These are phyloP conservation scores for Agroathelia rolfsii DNA, from an alignment of 1,284 basidiomycete genomes.

Conservation along the genomic window DNA sequence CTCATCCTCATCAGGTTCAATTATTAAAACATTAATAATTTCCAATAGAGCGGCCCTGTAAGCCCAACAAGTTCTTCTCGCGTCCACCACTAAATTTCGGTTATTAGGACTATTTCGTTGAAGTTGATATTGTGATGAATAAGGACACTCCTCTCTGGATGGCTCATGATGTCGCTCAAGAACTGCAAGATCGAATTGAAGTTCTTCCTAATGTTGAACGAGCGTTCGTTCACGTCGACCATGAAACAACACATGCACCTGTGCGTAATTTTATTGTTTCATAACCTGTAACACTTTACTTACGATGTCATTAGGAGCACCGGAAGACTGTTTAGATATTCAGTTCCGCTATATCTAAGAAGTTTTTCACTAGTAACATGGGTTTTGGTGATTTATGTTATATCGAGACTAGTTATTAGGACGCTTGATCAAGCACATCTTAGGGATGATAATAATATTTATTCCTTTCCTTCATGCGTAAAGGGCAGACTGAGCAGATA, in stretches of 20 bases:
- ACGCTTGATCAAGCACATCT: too few species aligned
- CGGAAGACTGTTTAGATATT: too few species aligned
- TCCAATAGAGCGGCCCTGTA: constrained; percentile 56
- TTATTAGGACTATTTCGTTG: constrained; percentile 77
- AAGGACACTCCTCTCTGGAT: constrained; percentile 84
- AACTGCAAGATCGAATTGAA: constrained; percentile 91
- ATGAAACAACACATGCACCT: constrained; percentile 81
- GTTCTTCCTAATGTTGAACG: constrained; percentile 84
- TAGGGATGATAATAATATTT: too few species aligned
- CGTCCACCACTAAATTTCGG: constrained; percentile 4
- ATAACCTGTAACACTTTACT: too few species aligned
- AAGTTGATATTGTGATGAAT: constrained; percentile 91
- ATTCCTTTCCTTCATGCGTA: too few species aligned
- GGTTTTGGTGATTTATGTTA: too few species aligned
- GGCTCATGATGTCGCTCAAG: constrained; percentile 88
- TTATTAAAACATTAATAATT: constrained; percentile 3
- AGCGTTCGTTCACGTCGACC: constrained; percentile 90
- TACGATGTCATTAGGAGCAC: too few species aligned
- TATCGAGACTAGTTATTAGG: too few species aligned
- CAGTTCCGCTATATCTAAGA: too few species aligned
- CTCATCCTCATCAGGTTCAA: constrained; percentile 10
- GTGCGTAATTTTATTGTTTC: too few species aligned
- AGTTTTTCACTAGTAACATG: too few species aligned
- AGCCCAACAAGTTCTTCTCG: constrained; percentile 13
- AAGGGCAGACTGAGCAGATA: too few species aligned